A percentile compares a stretch with the other conserved stretches of the same genome.
phyloP scores from a whole-genome alignment of 2,329 filamentous ascomycete species.

The Ophiocordyceps camponoti-saundersi region DNA sequence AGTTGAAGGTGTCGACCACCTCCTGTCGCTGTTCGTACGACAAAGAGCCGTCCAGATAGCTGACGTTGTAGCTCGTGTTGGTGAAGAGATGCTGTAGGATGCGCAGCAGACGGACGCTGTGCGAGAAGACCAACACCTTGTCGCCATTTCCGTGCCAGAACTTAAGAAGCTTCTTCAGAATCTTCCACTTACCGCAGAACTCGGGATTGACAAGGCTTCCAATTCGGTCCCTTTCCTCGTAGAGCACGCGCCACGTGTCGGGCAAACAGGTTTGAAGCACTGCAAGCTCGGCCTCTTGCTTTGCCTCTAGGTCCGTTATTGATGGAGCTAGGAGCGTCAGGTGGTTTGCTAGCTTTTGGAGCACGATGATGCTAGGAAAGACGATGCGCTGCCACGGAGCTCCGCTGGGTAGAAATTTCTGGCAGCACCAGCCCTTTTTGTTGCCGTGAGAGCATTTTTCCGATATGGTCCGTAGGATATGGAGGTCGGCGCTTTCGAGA shows the following conservation, averaged over 20 bases:
- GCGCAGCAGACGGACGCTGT: slow-evolving; percentile 69
- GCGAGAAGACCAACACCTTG: slow-evolving; percentile 90
- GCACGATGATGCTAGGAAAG: slow-evolving; percentile 65
- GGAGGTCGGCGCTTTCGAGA: slow-evolving; percentile 49
- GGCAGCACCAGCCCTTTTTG: slow-evolving; percentile 65
- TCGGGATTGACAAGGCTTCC: slow-evolving; percentile 69
- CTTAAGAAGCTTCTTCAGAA: slow-evolving; percentile 68
- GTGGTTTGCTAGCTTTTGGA: slow-evolving; percentile 86
- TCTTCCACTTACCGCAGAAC: slow-evolving; percentile 94
- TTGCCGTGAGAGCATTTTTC: slow-evolving; percentile 52
- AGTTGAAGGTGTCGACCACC: slow-evolving; percentile 81
- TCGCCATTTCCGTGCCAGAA: slow-evolving; percentile 85
- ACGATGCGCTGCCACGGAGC: slow-evolving; percentile 59
- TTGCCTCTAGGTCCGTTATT: slow-evolving; percentile 45
- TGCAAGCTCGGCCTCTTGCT: slow-evolving; percentile 61
- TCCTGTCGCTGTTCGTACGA: slow-evolving; percentile 67
- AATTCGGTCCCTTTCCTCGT: slow-evolving; percentile 60
- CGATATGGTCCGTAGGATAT: slow-evolving; percentile 48
- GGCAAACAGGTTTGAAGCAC: slow-evolving; percentile 62
- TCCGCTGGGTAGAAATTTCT: slow-evolving; percentile 39
- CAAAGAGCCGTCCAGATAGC: slow-evolving; percentile 77
- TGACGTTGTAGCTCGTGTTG: slow-evolving; percentile 78
- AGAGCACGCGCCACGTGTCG: slow-evolving; percentile 56
- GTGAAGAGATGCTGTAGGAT: slow-evolving; percentile 77
- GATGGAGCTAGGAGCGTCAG: slow-evolving; percentile 71